A percentile compares a stretch with the other conserved stretches of the same genome.
phyloP scores from a whole-genome alignment of 2,329 filamentous ascomycete genomes.

The Diplodia seriata region DNA sequence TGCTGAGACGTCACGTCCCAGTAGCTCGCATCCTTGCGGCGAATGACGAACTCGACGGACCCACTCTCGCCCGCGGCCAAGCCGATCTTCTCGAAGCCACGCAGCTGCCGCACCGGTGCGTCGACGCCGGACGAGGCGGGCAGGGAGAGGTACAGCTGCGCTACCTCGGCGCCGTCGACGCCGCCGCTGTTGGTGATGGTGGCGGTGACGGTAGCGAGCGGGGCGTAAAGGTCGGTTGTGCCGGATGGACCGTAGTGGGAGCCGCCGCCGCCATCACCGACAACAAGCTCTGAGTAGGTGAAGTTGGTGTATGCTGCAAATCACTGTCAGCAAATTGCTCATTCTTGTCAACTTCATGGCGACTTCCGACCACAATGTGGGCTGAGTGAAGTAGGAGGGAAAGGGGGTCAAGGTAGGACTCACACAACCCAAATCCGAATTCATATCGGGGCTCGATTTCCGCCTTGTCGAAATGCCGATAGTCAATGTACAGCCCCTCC shows the following conservation, averaged over 20 bases:
- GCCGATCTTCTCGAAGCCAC: constrained; percentile 48
- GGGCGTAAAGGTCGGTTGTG: constrained; percentile 43
- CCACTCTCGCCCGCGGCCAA: constrained; percentile 41
- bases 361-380: no score
- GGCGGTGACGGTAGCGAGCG: constrained; percentile 45
- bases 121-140: constrained; percentile 39
- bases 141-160: constrained; percentile 49
- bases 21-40: constrained; percentile 47
- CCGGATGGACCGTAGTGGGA: constrained; percentile 37
- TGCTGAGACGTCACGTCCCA: constrained; percentile 45
- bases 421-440: constrained; percentile 55
- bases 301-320: constrained; percentile 51
- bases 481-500: constrained; percentile 56
- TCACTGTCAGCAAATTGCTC: background rate
- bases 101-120: constrained; percentile 45
- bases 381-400: background rate
- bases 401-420: constrained; percentile 26
- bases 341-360: background rate
- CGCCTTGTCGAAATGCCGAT: constrained; percentile 52
- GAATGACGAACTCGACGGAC: constrained; percentile 45
- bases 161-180: constrained; percentile 47
- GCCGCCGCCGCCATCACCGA: constrained; percentile 40
- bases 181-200: constrained; percentile 47
- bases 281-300: constrained; percentile 46
- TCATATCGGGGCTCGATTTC: constrained; percentile 52